These are phyloP conservation scores for Euptelea pleiosperma DNA, from an alignment of 164 flowering plant species.

Conservation along the genomic window DNA sequence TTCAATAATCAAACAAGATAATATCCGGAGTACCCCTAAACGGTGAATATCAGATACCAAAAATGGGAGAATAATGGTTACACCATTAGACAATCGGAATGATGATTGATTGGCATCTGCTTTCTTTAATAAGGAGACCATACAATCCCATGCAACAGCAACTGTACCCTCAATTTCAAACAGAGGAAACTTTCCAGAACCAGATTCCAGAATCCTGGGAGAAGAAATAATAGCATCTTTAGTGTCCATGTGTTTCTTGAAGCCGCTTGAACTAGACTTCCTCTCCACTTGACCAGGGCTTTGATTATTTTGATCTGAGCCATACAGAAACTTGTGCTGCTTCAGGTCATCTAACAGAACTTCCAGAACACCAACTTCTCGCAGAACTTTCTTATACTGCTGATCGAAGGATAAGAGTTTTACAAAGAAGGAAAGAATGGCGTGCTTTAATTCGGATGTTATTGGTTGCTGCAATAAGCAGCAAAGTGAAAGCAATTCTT, in stretches of 20 bases:
- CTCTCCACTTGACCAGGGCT: conserved; percentile 39
- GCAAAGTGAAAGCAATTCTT: conserved; percentile 93
- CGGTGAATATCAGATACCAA: conserved; percentile 81
- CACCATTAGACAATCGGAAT: conserved; percentile 78
- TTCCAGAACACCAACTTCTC: conserved; percentile 97
- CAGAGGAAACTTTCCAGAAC: conserved; percentile 72
- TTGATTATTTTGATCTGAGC: conserved; percentile 51
- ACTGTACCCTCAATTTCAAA: conserved; percentile 80
- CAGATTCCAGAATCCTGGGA: conserved; percentile 71
- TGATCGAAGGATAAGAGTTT: conserved; percentile 96
- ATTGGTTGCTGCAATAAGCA: conserved; percentile 93
- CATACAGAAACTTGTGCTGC: conserved; percentile 70
- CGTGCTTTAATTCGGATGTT: conserved; percentile 73
- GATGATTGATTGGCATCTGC: conserved; percentile 85
- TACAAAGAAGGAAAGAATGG: conserved; percentile 89
- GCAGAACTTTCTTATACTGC: conserved; percentile 89
- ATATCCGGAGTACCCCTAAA: conserved; percentile 71
- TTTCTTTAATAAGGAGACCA: conserved; percentile 79
- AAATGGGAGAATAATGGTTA: conserved; percentile 73
- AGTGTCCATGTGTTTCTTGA: conserved; percentile 76
- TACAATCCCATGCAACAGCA: conserved; percentile 89
- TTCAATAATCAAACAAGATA: conserved; percentile 89
- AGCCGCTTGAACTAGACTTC: conserved; percentile 68
- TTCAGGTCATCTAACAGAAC: conserved; percentile 91
- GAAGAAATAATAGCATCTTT: conserved; percentile 84